Evolutionary conservation across 306 rosid species (phyloP), one percentile per base, ranked within the genome.

Genomic region (Ormosia semicastrata): DNA sequence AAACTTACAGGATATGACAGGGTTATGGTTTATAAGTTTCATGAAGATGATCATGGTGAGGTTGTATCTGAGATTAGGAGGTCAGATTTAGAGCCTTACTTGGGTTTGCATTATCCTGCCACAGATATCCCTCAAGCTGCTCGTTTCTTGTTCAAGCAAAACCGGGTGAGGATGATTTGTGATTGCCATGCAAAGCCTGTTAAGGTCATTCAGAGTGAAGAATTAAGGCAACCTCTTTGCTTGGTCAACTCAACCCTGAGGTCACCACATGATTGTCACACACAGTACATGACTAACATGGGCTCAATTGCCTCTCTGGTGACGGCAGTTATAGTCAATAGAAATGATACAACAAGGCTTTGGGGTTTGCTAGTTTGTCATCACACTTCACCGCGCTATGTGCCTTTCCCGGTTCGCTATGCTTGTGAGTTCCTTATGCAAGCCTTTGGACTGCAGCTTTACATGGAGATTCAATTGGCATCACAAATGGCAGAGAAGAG

Each of bases 331-430:
- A 8, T 86, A 12, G 81, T 94, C 37, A 92, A 89, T 77, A 66
- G 71, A 66, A 84, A 82, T 13, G 79, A 89, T 13, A 49, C 90
- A 2, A 87, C 91, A 13, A 88, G 79, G 92, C 94, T 94, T 56
- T 94, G 98, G 98, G 97, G 98, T 37, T 82, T 94, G 86, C 83
- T 94, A 3, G 98, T 94, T 73, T 94, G 97, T 77, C 98, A 94
- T 75, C 97, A 94, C 84, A 82, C 92, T 47, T 85, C 94, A 0
- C 86, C 92, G 0, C 89, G 97, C 54, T 83, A 83, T 36, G 92
- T 91, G 73, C 92, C 97, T 82, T 94, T 94, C 83, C 95, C 97
- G 0, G 93, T 91, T 81, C 96, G 97, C 44, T 92, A 89, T 81
- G 98, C 97, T 37, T 94, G 98, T 50, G 94, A 94, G 85, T 88